phyloP scores from a whole-genome alignment of 352 stramenopile genomes.

The Discostella stelligera region DNA sequence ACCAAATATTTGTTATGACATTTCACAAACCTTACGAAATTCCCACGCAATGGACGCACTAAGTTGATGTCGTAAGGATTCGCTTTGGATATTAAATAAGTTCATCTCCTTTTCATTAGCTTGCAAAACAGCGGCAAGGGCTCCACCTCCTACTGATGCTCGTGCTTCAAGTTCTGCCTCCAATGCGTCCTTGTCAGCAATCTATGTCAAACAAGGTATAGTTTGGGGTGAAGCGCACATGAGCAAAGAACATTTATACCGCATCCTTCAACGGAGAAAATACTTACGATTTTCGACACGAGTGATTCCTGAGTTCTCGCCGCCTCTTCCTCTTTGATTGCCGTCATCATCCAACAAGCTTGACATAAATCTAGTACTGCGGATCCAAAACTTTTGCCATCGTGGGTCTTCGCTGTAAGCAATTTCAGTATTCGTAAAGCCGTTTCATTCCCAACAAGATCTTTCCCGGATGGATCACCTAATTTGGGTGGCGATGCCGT shows the following conservation, averaged over 20 bases:
- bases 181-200: conserved; percentile 54
- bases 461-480: conserved; percentile 73
- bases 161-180: conserved; percentile 64
- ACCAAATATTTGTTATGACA: not conserved
- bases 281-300: conserved; percentile 62
- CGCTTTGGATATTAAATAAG: conserved; percentile 59
- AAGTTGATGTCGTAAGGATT: conserved; percentile 57
- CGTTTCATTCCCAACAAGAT: conserved; percentile 69
- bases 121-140: conserved; percentile 56
- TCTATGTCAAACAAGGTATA: not conserved
- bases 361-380: conserved; percentile 65
- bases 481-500: conserved; percentile 70
- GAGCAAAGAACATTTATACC: not conserved
- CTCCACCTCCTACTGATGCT: conserved; percentile 62
- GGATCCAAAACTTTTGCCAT: conserved; percentile 52
- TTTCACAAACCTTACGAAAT: conserved; percentile 50
- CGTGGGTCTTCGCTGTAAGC: conserved; percentile 45
- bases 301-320: conserved; percentile 50
- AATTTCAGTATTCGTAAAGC: conserved; percentile 63
- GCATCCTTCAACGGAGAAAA: not conserved
- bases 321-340: conserved; percentile 66
- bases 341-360: conserved; percentile 74
- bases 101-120: conserved; percentile 70
- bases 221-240: conserved; percentile 3
- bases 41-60: conserved; percentile 66